Percentiles rank a stretch among this genome's conserved stretches.
phyloP scores from a whole-genome alignment of 2,329 filamentous ascomycete species.

The Colletotrichum zoysiae region DNA sequence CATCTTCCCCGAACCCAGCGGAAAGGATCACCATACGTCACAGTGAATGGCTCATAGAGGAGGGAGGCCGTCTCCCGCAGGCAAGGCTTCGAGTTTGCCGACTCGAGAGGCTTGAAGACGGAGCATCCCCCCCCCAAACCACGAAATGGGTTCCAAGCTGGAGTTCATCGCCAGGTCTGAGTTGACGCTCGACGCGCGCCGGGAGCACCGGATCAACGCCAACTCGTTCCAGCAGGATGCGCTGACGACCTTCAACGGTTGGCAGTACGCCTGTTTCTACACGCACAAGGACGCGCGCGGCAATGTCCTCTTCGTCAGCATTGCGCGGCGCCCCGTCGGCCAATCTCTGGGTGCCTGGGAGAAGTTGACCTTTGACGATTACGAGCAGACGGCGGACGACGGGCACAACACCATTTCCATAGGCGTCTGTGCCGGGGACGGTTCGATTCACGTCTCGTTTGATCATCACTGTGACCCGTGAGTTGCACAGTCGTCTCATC shows the following conservation, averaged over 20 bases:
- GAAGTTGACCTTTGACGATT: slow-evolving; percentile 29
- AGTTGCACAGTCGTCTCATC: neutral
- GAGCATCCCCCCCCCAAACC: neutral
- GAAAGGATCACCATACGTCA: slow-evolving; percentile 31
- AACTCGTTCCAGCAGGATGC: slow-evolving; percentile 41
- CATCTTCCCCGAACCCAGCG: slow-evolving; percentile 20
- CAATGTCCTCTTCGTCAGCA: slow-evolving; percentile 21
- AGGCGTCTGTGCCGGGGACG: slow-evolving; percentile 28
- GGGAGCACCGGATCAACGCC: slow-evolving; percentile 38
- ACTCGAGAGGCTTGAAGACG: neutral
- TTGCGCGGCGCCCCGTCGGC: slow-evolving; percentile 26
- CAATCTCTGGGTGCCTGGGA: slow-evolving; percentile 20
- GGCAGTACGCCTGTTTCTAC: slow-evolving; percentile 39
- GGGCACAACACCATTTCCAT: slow-evolving; percentile 41
- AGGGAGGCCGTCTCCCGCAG: neutral
- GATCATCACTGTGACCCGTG: slow-evolving; percentile 40
- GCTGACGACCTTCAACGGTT: slow-evolving; percentile 35
- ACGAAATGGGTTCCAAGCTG: slow-evolving; percentile 13
- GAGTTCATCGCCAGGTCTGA: slow-evolving; percentile 24
- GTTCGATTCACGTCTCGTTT: slow-evolving; percentile 35
- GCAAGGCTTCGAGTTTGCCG: neutral
- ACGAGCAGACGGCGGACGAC: slow-evolving; percentile 39
- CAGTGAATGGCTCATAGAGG: neutral
- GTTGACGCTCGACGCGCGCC: slow-evolving; percentile 27
- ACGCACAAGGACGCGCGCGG: slow-evolving; percentile 23